These are phyloP conservation scores for Globisporangium perplexum DNA, from an alignment of 352 stramenopile species.

Conservation along the genomic window DNA sequence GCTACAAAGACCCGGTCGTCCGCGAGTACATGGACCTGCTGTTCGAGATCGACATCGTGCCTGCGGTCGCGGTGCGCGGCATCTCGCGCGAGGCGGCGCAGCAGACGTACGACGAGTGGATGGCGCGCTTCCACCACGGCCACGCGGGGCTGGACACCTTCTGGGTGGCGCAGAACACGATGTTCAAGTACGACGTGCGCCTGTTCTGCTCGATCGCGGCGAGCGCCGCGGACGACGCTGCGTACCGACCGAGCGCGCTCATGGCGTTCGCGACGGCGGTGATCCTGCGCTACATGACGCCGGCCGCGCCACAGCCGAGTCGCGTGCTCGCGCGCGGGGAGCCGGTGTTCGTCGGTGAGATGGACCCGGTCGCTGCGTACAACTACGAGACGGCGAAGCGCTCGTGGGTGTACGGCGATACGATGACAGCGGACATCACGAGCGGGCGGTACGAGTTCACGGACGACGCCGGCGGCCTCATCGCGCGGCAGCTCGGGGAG, in stretches of 20 bases:
- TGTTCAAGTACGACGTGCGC: constrained; percentile 38
- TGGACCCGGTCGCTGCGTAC: background rate
- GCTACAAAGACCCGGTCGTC: constrained; percentile 25
- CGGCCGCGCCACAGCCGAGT: background rate
- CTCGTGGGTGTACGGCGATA: constrained; percentile 33
- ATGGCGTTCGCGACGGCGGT: constrained; percentile 47
- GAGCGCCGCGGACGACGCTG: constrained; percentile 15
- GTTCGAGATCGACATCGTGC: constrained; percentile 73
- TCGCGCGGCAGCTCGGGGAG: constrained; percentile 18
- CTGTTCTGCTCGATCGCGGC: constrained; percentile 29
- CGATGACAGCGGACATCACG: constrained; percentile 31
- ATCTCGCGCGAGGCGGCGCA: constrained; percentile 28
- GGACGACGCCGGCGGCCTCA: constrained; percentile 26
- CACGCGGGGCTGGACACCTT: constrained; percentile 91
- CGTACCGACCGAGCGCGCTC: constrained; percentile 28
- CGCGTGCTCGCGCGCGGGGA: background rate
- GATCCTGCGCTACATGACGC: constrained; percentile 47
- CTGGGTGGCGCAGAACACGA: constrained; percentile 90
- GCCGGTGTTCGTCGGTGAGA: constrained; percentile 1
- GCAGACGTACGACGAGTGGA: constrained; percentile 80
- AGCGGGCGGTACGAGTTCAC: constrained; percentile 51
- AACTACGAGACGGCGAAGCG: constrained; percentile 10
- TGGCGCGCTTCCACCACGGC: constrained; percentile 71
- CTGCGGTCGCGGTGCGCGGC: constrained; percentile 28
- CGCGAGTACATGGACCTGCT: constrained; percentile 81